phyloP scores from a whole-genome alignment of 2,329 filamentous ascomycete genomes.

The Aspergillus brasiliensis region DNA sequence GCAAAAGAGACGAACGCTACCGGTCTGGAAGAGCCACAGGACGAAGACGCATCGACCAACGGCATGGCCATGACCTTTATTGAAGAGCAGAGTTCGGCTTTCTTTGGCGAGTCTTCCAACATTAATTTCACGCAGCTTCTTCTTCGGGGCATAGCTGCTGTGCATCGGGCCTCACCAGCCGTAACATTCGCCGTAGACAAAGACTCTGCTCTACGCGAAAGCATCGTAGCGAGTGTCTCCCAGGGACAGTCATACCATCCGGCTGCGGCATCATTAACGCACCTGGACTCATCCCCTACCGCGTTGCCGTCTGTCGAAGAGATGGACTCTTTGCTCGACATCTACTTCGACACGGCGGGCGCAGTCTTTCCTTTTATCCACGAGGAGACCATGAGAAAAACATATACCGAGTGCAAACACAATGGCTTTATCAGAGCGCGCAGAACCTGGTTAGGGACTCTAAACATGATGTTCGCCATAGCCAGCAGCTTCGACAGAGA shows the following conservation, averaged over 20 bases:
- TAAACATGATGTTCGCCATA: slow-evolving; percentile 36
- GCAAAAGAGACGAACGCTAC: neutral
- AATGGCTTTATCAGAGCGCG: slow-evolving; percentile 25
- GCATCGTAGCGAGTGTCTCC: no score
- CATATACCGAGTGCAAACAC: slow-evolving; percentile 24
- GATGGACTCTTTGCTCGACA: neutral
- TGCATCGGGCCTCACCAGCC: no score
- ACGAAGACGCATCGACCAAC: neutral
- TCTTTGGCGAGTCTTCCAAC: neutral
- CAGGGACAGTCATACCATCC: neutral
- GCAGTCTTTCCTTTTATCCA: slow-evolving; percentile 35
- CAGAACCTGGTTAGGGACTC: slow-evolving; percentile 33
- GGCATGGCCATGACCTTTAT: neutral
- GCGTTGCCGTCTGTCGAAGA: neutral
- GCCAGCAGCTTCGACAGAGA: slow-evolving; percentile 20
- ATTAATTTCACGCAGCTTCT: neutral
- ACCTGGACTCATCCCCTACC: neutral
- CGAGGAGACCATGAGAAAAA: slow-evolving; percentile 26
- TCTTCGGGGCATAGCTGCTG: neutral
- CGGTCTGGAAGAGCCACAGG: neutral
- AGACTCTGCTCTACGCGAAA: neutral
- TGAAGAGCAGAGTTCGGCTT: neutral
- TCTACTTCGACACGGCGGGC: slow-evolving; percentile 29
- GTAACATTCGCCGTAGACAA: neutral
- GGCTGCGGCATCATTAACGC: no score